Evolutionary conservation across 306 rosid genomes (phyloP), one percentile per base, ranked within the genome.

Genomic region (Castanopsis chinensis): DNA sequence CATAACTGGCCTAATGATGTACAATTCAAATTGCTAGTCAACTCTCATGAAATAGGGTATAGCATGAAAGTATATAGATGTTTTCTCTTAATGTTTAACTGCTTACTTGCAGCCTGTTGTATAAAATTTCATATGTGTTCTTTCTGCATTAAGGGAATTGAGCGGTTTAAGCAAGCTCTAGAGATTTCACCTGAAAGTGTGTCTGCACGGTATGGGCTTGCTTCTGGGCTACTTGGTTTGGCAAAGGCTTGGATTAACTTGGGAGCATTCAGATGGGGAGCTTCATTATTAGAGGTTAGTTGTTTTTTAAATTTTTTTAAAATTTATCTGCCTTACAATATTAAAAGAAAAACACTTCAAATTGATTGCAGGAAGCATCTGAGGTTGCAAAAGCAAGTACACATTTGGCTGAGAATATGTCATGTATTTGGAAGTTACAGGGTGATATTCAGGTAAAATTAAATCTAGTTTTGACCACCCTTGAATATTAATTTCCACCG

Each of bases 181-280:
- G 87, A 86, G 80, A 86, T 91, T 71, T 87, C 87, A 33, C 97
- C 93, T 61, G 78, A 85, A 32, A 91, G 90, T 75, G 80, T 92
- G 51, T 85, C 97, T 64, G 97, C 97, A 45, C 88, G 84, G 75
- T 92, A 86, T 84, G 99, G 99, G 74, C 97, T 92, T 88, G 92
- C 97, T 78, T 86, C 84, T 56, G 99, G 91, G 78, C 83, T 94
- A 83, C 95, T 94, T 83, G 82, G 95, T 78, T 84, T 86, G 75
- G 97, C 97, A 43, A 92, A 91, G 85, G 91, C 92, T 54, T 89
- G 89, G 74, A 84, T 92, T 72, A 83, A 79, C 74, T 52, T 76
- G 72, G 99, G 99, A 77, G 99, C 97, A 23, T 92, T 90, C 83
- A 84, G 52, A 79, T 94, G 99, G 99, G 97, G 88, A 49, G 91